These are phyloP conservation scores for Mentha longifolia DNA, from an alignment of 257 asterid species.

Conservation along the genomic window DNA sequence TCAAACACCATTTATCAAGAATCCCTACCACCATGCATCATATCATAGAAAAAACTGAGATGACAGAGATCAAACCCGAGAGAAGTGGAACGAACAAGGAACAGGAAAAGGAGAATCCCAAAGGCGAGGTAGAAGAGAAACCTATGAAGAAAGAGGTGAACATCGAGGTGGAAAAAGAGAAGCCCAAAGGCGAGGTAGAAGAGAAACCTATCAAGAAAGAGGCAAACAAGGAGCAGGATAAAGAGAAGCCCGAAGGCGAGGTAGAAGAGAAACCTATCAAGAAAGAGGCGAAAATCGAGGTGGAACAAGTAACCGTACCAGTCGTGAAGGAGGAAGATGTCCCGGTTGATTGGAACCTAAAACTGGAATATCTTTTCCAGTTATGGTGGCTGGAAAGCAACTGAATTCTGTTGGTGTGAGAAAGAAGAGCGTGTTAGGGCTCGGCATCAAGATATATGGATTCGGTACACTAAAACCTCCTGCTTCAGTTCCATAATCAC, in stretches of 20 bases:
- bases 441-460: slow-evolving; percentile 69
- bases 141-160: too few relatives aligned
- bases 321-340: too few relatives aligned
- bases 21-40: slow-evolving; percentile 47
- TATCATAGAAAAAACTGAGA: slow-evolving; percentile 37
- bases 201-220: too few relatives aligned
- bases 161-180: too few relatives aligned
- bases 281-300: slow-evolving; percentile 37
- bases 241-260: slow-evolving; percentile 41
- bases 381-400: slow-evolving; percentile 54
- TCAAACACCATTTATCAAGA: slow-evolving; percentile 1
- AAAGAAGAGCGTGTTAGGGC: slow-evolving; percentile 79
- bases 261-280: slow-evolving; percentile 25
- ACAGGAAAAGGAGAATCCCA: too few relatives aligned
- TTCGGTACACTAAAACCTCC: slow-evolving; percentile 48
- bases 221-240: too few relatives aligned
- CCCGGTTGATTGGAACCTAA: slow-evolving; percentile 57
- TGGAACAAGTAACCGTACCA: slow-evolving; percentile 36
- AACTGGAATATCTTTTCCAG: slow-evolving; percentile 70
- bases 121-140: too few relatives aligned
- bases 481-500: slow-evolving; percentile 18
- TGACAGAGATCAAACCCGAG: slow-evolving; percentile 54
- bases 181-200: too few relatives aligned
- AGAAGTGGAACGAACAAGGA: slow-evolving; percentile 20
- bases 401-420: slow-evolving; percentile 67